Conservation (phyloP, 345 rosid genomes). For the rapeseed (Brassica napus) region DNA sequence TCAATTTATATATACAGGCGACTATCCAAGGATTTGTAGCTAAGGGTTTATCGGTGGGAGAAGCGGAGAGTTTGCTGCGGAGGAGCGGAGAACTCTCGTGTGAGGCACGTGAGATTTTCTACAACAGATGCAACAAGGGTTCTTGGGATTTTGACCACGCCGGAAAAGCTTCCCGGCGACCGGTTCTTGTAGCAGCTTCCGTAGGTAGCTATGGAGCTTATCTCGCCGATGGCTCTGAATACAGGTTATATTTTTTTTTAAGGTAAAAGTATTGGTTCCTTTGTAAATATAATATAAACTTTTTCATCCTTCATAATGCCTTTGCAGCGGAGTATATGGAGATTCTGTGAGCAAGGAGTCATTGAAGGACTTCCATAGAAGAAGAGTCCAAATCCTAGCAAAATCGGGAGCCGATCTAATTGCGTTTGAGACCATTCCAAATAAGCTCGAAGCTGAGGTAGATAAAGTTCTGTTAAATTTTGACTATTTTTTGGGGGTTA, state of each 20-base stretch:
- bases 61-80: constrained; percentile 62
- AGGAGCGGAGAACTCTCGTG: constrained; percentile 82
- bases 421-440: constrained; percentile 91
- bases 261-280: background rate
- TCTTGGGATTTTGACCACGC: constrained; percentile 53
- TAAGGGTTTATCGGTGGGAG: constrained; percentile 64
- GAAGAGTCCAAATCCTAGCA: constrained; percentile 72
- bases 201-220: constrained; percentile 95
- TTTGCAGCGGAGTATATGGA: constrained; percentile 71
- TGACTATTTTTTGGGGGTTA: background rate
- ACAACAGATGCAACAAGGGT: constrained; percentile 55
- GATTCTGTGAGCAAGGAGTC: constrained; percentile 55
- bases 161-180: constrained; percentile 42
- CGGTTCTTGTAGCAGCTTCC: constrained; percentile 84
- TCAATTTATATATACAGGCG: constrained; percentile 46
- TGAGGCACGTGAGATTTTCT: constrained; percentile 75
- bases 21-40: constrained; percentile 90
- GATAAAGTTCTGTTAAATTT: background rate
- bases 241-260: constrained; percentile 48
- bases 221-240: constrained; percentile 93
- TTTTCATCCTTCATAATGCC: background rate
- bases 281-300: background rate
- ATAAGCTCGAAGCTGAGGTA: constrained; percentile 89
- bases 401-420: constrained; percentile 70
- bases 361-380: constrained; percentile 86